phyloP scores from a whole-genome alignment of 1,139 yeast genomes.

The Candida labiduridarum region DNA sequence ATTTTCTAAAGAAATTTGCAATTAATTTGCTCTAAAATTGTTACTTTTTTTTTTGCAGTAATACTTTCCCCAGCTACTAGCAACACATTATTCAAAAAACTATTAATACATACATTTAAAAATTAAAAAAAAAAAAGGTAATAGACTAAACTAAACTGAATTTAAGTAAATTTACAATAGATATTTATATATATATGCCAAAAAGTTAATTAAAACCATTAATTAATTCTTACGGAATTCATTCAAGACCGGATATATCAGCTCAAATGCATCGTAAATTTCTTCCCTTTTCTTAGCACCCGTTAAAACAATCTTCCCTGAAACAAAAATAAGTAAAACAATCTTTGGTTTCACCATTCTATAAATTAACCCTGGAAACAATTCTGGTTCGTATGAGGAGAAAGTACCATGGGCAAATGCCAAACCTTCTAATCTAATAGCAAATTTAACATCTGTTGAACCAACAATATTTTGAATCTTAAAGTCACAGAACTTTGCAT shows the following conservation, averaged over 20 bases:
- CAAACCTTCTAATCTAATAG: constrained; percentile 94
- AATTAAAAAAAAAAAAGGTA: constrained; percentile 1
- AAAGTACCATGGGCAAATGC: constrained; percentile 99
- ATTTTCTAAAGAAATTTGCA: background rate
- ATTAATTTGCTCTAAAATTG: background rate
- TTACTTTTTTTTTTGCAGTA: background rate
- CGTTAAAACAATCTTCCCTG: constrained; percentile 95
- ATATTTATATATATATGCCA: background rate
- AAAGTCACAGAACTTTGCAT: constrained; percentile 94
- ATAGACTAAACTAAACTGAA: constrained; percentile 1
- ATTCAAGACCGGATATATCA: constrained; percentile 96
- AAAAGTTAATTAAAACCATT: background rate
- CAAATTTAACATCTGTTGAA: constrained; percentile 97
- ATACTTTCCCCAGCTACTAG: background rate
- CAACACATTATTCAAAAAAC: background rate
- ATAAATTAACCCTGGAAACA: constrained; percentile 97
- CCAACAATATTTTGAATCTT: constrained; percentile 98
- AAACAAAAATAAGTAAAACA: constrained; percentile 91
- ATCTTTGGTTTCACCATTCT: constrained; percentile 99
- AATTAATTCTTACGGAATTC: constrained; percentile 75
- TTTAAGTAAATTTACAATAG: constrained; percentile 3
- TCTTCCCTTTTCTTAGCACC: constrained; percentile 99
- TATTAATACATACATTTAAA: constrained; percentile 5
- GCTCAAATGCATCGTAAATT: constrained; percentile 96
- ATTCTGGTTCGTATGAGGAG: constrained; percentile 97